These are phyloP conservation scores for Suhomyces sp. DNA, from an alignment of 805 yeast genomes.

Conservation along the genomic window DNA sequence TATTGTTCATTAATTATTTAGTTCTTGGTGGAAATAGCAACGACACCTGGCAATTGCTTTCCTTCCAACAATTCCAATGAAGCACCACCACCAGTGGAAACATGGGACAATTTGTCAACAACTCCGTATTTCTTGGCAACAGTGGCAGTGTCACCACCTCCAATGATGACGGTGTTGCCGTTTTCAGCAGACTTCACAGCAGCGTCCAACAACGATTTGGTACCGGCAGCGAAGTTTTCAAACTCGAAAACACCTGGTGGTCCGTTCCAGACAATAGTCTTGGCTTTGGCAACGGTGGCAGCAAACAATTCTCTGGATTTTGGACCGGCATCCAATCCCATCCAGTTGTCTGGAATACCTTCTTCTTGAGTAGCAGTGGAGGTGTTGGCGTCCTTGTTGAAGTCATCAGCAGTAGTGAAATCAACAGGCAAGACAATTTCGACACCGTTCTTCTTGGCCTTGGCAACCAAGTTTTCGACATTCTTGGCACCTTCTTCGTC, in stretches of 20 bases:
- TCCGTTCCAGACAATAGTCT: conserved; percentile 99
- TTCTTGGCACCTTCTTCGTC: conserved; percentile 95
- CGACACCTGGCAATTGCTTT: conserved; percentile 97
- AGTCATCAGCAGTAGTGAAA: conserved; percentile 92
- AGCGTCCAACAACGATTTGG: conserved; percentile 86
- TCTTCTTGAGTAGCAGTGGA: conserved; percentile 81
- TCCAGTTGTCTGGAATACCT: conserved; percentile 94
- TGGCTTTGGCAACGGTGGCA: conserved; percentile 83
- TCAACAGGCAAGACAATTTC: conserved; percentile 93
- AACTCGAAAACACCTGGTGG: conserved; percentile 99
- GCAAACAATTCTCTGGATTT: conserved; percentile 77
- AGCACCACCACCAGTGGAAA: conserved; percentile 99
- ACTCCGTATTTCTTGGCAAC: conserved; percentile 98
- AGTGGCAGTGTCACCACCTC: conserved; percentile 99
- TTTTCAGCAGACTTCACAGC: conserved; percentile 80
- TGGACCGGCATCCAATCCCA: conserved; percentile 96
- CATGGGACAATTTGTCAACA: conserved; percentile 94
- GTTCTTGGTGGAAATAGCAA: conserved; percentile 74
- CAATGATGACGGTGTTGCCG: conserved; percentile 94
- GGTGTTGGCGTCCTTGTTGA: conserved; percentile 85
- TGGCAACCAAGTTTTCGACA: conserved; percentile 86
- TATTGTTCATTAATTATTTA: neutral
- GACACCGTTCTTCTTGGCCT: conserved; percentile 95
- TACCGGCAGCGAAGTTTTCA: conserved; percentile 86
- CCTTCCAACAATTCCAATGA: conserved; percentile 98